Evolutionary conservation across 768 basidiomycete genomes (phyloP).

Genomic region (Astraeus odoratus): DNA sequence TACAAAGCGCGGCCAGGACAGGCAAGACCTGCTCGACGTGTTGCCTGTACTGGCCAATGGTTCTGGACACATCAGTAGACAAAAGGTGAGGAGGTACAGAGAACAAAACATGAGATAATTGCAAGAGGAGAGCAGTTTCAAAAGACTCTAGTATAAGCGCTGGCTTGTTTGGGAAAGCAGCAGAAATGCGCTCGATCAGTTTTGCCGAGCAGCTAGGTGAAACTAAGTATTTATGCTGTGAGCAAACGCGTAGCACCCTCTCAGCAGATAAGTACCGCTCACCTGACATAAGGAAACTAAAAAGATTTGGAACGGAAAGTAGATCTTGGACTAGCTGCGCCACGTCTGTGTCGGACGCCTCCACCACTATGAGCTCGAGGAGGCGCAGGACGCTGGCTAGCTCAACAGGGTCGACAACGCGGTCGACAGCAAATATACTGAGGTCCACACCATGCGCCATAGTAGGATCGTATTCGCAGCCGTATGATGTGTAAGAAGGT

Average conservation of each 20-base stretch:
- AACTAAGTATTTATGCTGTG: slow-evolving; percentile 8
- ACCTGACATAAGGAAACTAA: slow-evolving; percentile 27
- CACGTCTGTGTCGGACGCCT: slow-evolving; percentile 13
- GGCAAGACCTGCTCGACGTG: slow-evolving; percentile 19
- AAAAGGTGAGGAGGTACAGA: slow-evolving; percentile 16
- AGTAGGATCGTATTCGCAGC: not conserved
- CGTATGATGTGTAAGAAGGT: not conserved
- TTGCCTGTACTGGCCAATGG: slow-evolving; percentile 14
- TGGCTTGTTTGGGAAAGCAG: slow-evolving; percentile 25
- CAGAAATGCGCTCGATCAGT: slow-evolving; percentile 25
- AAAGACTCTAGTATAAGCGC: slow-evolving; percentile 16
- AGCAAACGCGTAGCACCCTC: not conserved
- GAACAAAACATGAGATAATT: slow-evolving; percentile 20
- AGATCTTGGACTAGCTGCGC: slow-evolving; percentile 22
- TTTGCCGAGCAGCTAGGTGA: slow-evolving; percentile 4
- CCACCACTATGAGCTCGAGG: slow-evolving; percentile 22
- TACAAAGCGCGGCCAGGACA: slow-evolving; percentile 14
- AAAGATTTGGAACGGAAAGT: slow-evolving; percentile 20
- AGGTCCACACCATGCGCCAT: slow-evolving; percentile 9
- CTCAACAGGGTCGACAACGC: slow-evolving; percentile 15
- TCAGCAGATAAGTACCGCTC: not conserved
- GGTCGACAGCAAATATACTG: slow-evolving; percentile 12
- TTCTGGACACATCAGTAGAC: slow-evolving; percentile 5
- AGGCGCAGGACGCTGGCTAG: slow-evolving; percentile 9
- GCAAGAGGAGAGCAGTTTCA: slow-evolving; percentile 15